Conservation (phyloP, 2,329 filamentous ascomycete species). For the Alternaria burnsii region DNA sequence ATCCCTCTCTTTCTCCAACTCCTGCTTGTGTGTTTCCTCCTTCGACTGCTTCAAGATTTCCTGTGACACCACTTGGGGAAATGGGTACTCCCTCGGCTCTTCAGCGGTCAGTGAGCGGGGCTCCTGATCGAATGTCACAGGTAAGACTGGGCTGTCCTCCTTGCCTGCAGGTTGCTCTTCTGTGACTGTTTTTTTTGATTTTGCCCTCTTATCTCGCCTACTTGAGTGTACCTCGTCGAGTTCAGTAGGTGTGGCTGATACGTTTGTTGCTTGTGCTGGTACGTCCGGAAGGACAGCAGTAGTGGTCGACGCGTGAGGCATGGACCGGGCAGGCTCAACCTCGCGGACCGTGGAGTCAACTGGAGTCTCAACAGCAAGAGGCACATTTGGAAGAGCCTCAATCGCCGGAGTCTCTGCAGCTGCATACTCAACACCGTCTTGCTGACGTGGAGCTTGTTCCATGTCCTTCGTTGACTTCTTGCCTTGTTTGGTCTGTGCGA, state of each 20-base stretch:
- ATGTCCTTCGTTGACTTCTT: conserved; percentile 46
- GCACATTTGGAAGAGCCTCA: conserved; percentile 41
- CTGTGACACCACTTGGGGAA: conserved; percentile 29
- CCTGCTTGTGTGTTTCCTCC: conserved; percentile 12
- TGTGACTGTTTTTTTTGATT: conserved; percentile 15
- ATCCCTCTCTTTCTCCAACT: conserved; percentile 33
- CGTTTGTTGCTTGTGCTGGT: neutral
- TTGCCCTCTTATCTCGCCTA: conserved; percentile 39
- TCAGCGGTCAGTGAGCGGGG: conserved; percentile 17
- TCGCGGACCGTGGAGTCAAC: conserved; percentile 33
- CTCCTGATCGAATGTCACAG: conserved; percentile 27
- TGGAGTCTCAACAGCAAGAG: conserved; percentile 46
- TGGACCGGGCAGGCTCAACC: conserved; percentile 19
- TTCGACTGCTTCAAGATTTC: neutral
- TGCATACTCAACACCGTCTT: conserved; percentile 42
- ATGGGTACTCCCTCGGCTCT: conserved; percentile 40
- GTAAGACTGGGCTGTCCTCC: conserved; percentile 14
- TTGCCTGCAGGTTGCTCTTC: conserved; percentile 7
- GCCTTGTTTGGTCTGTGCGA: conserved; percentile 30
- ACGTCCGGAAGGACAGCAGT: neutral
- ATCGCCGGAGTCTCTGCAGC: conserved; percentile 43
- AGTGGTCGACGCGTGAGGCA: conserved; percentile 12
- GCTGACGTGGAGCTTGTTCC: conserved; percentile 31
- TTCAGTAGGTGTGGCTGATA: conserved; percentile 6
- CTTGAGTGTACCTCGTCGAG: conserved; percentile 25